Conservation (phyloP, 129 eudicot species). For the Centrapalus pauciflorus region DNA sequence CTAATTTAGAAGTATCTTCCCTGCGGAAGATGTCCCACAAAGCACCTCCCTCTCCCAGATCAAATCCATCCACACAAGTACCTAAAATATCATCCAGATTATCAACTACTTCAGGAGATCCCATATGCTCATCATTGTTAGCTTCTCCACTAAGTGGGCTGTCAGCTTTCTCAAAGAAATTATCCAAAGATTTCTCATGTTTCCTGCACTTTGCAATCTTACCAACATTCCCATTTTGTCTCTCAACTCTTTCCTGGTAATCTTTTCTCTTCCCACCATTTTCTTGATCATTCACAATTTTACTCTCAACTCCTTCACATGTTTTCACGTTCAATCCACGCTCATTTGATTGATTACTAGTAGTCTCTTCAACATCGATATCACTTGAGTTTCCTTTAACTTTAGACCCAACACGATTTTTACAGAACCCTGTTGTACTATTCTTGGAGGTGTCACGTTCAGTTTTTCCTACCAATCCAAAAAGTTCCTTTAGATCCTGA, state of each 20-base stretch:
- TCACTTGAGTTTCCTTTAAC: constrained; percentile 7
- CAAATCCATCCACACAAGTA: constrained; percentile 14
- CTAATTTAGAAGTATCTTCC: constrained; percentile 57
- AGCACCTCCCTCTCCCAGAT: constrained; percentile 51
- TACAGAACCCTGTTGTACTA: background rate
- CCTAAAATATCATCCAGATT: background rate
- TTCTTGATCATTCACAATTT: background rate
- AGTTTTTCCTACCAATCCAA: constrained; percentile 5
- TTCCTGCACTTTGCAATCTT: background rate
- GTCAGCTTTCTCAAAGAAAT: background rate
- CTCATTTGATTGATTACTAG: constrained; percentile 5
- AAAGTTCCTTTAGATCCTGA: constrained; percentile 50
- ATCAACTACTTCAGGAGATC: background rate
- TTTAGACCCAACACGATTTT: background rate
- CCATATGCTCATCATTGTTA: constrained; percentile 10
- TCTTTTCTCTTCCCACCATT: background rate
- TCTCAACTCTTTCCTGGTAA: background rate
- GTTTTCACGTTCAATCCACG: constrained; percentile 9
- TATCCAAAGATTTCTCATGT: background rate
- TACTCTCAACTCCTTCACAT: constrained; percentile 7
- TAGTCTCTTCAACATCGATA: background rate
- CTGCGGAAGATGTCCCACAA: constrained; percentile 74
- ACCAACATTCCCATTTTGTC: background rate
- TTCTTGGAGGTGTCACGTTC: background rate
- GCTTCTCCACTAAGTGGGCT: background rate